Base-by-base conservation (phyloP, 257 asterid genomes). In the Gardenia jasminoides region DNA sequence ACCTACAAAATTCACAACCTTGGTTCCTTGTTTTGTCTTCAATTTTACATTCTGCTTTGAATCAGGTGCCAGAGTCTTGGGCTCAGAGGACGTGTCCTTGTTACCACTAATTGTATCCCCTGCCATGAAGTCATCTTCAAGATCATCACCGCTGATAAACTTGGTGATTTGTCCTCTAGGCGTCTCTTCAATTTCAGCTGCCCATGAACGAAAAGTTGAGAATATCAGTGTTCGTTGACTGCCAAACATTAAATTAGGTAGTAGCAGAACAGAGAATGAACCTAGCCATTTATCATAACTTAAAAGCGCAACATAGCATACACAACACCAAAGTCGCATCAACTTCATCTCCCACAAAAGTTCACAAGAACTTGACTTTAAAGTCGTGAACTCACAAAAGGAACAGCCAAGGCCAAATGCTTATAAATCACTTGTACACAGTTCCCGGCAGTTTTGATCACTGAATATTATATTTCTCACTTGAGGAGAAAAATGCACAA, bases 91-190 rank as follows among this genome's bases (percentile, higher is more conserved):
- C 58, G 80, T 79, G 31, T 87, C 90, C 36, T 79, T 82, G 36
- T 69, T 88, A 58, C 77, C 84, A 10, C 1, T 73, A 36, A 74
- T 33, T 20, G 81, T 65, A 58, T 81, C 88, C 48, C 58, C 84
- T 0, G 88, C 24, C 67, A 77, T 75, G 78, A 93, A 95, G 86
- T 95, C 98, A 41, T 95, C 99, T 83, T 93, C 99, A 10, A 93
- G 97, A 86, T 96, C 99, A 64, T 96, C 99, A 15, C 99, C 99
- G 4, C 98, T 84, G 28, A 62, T 26, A 48, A 95, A 84, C 84
- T 83, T 92, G 41, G 91, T 95, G 78, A 91, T 82, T 74, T 84
- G 86, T 76, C 81, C 82, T 31, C 88, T 88, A 22, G 91, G 91
- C 78, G 82, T 85, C 81, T 84, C 91, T 75, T 87, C 78, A 62